A percentile compares a stretch with the other conserved stretches of the same genome.
Conservation (phyloP, 352 stramenopile species). For the Phytophthora fragariaefolia region DNA sequence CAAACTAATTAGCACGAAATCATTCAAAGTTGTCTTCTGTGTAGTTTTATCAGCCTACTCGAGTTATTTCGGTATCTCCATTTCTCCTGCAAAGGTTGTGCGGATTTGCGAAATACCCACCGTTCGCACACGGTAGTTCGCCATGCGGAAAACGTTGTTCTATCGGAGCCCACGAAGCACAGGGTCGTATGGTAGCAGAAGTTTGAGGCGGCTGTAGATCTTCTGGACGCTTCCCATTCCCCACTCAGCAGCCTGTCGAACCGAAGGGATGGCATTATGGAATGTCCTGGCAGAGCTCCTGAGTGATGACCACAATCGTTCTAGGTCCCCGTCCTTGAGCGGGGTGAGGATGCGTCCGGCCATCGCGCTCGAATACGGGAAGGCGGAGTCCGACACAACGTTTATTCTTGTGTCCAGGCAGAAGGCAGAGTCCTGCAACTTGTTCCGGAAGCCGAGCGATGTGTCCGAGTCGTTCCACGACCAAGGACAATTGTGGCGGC, state of each 20-base stretch:
- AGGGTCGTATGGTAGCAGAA: background rate
- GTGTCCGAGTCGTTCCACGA: background rate
- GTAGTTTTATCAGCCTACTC: background rate
- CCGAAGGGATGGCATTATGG: too few relatives aligned
- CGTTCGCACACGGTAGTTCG: too few relatives aligned
- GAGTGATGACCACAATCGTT: too few relatives aligned
- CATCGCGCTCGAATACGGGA: background rate
- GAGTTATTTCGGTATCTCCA: background rate
- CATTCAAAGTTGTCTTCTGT: background rate
- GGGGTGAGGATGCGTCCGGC: too few relatives aligned
- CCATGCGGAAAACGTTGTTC: background rate
- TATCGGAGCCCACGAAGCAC: background rate
- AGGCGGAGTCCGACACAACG: background rate
- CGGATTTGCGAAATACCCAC: background rate
- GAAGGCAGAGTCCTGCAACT: background rate
- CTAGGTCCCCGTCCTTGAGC: too few relatives aligned
- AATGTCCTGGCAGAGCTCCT: too few relatives aligned
- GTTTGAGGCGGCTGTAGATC: too few relatives aligned
- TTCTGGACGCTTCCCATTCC: too few relatives aligned
- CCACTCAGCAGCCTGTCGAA: too few relatives aligned
- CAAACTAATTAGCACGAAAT: background rate
- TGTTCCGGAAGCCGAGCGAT: too few relatives aligned
- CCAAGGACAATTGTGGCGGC: background rate
- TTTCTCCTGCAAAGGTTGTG: background rate
- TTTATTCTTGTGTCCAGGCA: background rate